Percentiles rank a stretch among this genome's conserved stretches.
phyloP scores from a whole-genome alignment of 176 grass and related monocot species.

The Tillandsia leiboldiana region DNA sequence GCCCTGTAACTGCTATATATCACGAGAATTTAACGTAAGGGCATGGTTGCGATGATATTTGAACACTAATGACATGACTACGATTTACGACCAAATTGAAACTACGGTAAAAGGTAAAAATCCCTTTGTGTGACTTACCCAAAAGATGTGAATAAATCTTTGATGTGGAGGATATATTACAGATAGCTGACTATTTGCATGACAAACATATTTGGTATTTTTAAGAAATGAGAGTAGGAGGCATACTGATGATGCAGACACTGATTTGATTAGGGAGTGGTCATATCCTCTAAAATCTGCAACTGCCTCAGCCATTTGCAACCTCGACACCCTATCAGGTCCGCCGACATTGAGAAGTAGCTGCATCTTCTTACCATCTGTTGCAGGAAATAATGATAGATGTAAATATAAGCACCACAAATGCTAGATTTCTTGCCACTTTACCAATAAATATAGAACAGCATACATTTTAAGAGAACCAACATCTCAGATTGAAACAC shows the following conservation, averaged over 20 bases:
- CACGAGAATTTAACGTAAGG: too few relatives aligned
- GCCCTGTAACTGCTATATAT: too few relatives aligned
- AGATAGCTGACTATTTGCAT: background rate
- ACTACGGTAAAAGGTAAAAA: too few relatives aligned
- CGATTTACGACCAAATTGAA: too few relatives aligned
- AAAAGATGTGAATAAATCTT: too few relatives aligned
- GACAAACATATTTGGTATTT: background rate
- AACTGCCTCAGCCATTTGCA: constrained; percentile 90
- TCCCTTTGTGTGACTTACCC: too few relatives aligned
- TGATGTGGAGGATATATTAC: too few relatives aligned
- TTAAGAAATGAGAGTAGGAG: background rate
- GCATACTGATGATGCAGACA: constrained; percentile 67
- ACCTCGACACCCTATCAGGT: constrained; percentile 74
- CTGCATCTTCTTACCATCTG: constrained; percentile 51
- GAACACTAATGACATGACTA: too few relatives aligned
- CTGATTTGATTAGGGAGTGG: constrained; percentile 52
- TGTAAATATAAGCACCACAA: background rate
- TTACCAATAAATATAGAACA: background rate
- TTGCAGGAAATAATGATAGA: background rate
- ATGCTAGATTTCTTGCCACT: background rate
- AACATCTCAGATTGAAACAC: too few relatives aligned
- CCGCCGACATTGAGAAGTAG: constrained; percentile 69
- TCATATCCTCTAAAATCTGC: constrained; percentile 59
- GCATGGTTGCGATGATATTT: too few relatives aligned
- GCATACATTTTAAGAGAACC: too few relatives aligned